Conservation (phyloP, 1,139 yeast genomes). For the Taphrina deformans region DNA sequence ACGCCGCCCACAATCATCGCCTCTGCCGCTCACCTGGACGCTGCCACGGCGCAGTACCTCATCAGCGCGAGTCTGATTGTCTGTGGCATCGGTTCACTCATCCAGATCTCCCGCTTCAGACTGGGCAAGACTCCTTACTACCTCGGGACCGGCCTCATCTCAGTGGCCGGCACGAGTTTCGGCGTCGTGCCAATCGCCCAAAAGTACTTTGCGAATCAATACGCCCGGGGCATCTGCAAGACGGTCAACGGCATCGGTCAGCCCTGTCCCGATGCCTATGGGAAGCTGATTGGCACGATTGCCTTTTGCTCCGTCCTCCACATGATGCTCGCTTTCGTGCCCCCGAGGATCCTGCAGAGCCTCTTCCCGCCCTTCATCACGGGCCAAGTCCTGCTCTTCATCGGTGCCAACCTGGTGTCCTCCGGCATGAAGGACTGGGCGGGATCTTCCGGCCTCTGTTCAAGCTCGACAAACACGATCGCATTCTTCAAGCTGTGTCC, state of each 20-base stretch:
- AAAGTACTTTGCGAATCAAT: conserved; percentile 78
- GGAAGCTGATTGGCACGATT: conserved; percentile 80
- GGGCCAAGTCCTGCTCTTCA: conserved; percentile 84
- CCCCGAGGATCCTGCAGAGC: conserved; percentile 66
- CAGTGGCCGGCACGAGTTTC: conserved; percentile 87
- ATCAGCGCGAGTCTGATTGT: conserved; percentile 75
- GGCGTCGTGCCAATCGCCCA: conserved; percentile 80
- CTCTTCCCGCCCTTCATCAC: conserved; percentile 87
- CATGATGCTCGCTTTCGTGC: conserved; percentile 68
- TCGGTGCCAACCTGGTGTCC: conserved; percentile 67
- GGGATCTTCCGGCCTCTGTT: conserved; percentile 68
- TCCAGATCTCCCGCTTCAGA: conserved; percentile 74
- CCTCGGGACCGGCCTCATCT: conserved; percentile 80
- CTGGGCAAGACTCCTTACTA: conserved; percentile 20
- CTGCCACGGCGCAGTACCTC: conserved; percentile 47
- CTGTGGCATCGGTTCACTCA: conserved; percentile 68
- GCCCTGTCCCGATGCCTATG: conserved; percentile 88
- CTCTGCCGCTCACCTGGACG: conserved; percentile 20
- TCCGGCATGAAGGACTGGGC: conserved; percentile 81
- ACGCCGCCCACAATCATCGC: conserved; percentile 61
- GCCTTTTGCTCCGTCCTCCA: conserved; percentile 73
- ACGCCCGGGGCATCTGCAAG: conserved; percentile 66
- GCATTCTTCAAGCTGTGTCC: conserved; percentile 51
- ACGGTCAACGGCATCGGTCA: conserved; percentile 62
- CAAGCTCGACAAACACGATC: conserved; percentile 49